Evolutionary conservation across 805 yeast genomes (phyloP), one percentile per base, ranked within the genome.

Genomic region (Saturnispora quitensis): DNA sequence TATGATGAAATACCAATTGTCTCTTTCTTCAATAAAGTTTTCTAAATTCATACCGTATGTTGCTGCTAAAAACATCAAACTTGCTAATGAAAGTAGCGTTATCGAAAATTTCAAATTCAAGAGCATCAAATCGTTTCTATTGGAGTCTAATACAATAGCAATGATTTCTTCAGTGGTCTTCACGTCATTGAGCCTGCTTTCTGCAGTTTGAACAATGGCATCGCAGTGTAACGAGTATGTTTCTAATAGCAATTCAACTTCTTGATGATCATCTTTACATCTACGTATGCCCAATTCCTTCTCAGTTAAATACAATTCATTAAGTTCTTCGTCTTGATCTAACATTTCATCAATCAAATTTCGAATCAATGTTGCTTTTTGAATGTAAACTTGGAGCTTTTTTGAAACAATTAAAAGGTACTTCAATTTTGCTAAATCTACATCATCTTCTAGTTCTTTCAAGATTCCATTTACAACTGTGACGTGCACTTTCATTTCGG

Each of bases 21-120:
- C 76, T 1, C 81, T 71, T 52, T 89, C 96, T 64, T 93, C 99
- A 22, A 93, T 82, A 62, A 86, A 89, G 68, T 91, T 93, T 62
- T 86, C 88, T 65, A 93, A 71, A 67, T 93, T 93, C 99, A 93
- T 93, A 35, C 99, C 99, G 66, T 90, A 93, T 10, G 89, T 71
- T 0, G 97, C 85, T 2, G 96, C 93, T 15, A 88, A 64, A 57
- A 86, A 87, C 45, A 95, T 71, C 1, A 93, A 84, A 15, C 83
- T 78, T 2, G 95, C 95, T 61, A 90, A 71, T 3, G 96, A 84
- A 35, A 93, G 70, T 52, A 95, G 74, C 0, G 95, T 93, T 25
- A 89, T 81, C 48, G 93, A 83, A 64, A 89, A 88, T 59, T 85
- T 76, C 52, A 93, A 72, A 3, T 96, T 95, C 40, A 93, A 71